Conservation (phyloP, 306 rosid genomes). For the Sesbania bispinosa region DNA sequence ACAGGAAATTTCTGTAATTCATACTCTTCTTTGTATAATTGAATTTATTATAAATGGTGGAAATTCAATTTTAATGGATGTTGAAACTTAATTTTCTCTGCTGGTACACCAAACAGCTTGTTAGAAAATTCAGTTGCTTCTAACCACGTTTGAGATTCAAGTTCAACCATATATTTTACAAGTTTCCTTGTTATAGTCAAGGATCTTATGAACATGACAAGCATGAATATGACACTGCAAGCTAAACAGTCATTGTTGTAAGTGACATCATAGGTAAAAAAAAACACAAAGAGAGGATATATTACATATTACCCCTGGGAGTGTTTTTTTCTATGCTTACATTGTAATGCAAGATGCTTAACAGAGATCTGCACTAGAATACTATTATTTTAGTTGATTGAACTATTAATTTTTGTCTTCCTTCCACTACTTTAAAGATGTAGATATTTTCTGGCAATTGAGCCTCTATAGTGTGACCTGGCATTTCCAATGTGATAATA, state of each 20-base stretch:
- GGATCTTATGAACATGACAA: conserved; percentile 32
- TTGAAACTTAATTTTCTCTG: conserved; percentile 35
- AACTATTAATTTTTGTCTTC: neutral
- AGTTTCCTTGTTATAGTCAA: conserved; percentile 19
- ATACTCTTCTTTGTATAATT: conserved; percentile 31
- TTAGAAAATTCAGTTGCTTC: conserved; percentile 38
- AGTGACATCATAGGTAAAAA: conserved; percentile 1
- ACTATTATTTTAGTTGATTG: too few species aligned
- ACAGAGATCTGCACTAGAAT: too few species aligned
- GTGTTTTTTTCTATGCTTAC: neutral
- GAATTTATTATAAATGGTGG: conserved; percentile 20
- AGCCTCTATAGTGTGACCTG: neutral
- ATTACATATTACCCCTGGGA: neutral
- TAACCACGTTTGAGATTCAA: conserved; percentile 16
- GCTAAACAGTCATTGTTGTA: neutral
- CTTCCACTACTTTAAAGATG: neutral
- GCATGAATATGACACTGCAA: conserved; percentile 24
- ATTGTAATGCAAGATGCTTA: neutral
- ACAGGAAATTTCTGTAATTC: conserved; percentile 32
- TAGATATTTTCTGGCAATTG: neutral
- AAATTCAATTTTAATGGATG: conserved; percentile 30
- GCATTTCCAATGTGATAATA: neutral
- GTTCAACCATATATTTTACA: neutral
- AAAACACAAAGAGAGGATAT: neutral
- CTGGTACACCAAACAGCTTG: conserved; percentile 47